A percentile compares a stretch with the other conserved stretches of the same genome.
Conservation (phyloP, 2,329 filamentous ascomycete species). For the Penicillium janthinellum region DNA sequence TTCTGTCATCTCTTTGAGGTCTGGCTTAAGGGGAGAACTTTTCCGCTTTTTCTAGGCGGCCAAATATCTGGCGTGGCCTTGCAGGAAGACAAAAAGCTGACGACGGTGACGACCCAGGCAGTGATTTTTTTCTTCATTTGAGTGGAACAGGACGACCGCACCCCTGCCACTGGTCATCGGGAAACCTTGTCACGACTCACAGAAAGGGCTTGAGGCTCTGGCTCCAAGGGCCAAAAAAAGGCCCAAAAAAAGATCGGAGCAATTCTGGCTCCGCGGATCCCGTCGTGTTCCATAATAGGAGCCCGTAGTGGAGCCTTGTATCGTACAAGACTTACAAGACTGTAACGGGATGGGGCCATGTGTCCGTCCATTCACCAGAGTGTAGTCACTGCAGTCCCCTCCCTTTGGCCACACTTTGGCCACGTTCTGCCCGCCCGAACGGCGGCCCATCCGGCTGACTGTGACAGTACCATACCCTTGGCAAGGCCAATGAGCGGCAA, state of each 20-base stretch:
- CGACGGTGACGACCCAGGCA: background rate
- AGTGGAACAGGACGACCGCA: background rate
- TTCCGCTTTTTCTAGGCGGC: background rate
- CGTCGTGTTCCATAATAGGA: conserved; percentile 9
- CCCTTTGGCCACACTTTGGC: background rate
- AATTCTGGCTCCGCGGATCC: conserved; percentile 1
- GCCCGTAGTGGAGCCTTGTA: background rate
- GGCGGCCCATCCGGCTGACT: background rate
- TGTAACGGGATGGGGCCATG: background rate
- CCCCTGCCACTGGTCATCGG: background rate
- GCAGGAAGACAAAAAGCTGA: conserved; percentile 2
- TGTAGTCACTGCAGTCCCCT: too few relatives aligned
- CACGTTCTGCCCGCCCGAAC: background rate
- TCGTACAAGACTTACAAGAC: background rate
- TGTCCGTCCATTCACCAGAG: too few relatives aligned
- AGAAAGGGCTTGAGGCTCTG: background rate
- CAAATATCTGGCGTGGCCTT: conserved; percentile 1
- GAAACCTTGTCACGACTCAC: background rate
- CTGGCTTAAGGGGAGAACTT: background rate
- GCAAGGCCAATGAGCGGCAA: conserved; percentile 14
- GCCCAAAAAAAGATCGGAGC: background rate
- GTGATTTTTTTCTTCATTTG: background rate
- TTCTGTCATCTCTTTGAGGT: background rate
- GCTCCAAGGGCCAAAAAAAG: background rate
- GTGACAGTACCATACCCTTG: conserved; percentile 2